These are phyloP conservation scores for Bisporella sp. DNA, from an alignment of 2,329 filamentous ascomycete genomes.

Conservation along the genomic window DNA sequence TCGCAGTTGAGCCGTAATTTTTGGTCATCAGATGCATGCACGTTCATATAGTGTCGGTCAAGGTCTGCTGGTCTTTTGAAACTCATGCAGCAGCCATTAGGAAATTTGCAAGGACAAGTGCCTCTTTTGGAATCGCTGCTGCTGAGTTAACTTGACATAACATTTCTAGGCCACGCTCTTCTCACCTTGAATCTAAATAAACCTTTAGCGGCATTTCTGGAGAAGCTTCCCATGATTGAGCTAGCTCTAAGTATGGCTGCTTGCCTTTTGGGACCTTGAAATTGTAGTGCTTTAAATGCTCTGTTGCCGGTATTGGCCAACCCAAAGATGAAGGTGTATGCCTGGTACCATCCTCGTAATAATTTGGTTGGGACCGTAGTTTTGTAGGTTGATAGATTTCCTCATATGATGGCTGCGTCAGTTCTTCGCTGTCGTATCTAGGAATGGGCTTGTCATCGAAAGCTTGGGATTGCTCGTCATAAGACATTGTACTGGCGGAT, in stretches of 20 bases:
- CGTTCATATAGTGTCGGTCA: conserved; percentile 29
- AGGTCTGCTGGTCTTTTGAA: conserved; percentile 30
- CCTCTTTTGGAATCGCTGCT: conserved; percentile 9
- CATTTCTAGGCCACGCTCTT: background rate
- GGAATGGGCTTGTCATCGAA: background rate
- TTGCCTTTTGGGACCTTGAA: conserved; percentile 15
- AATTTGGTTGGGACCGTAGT: too few species aligned
- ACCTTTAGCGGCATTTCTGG: conserved; percentile 10
- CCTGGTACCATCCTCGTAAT: too few species aligned
- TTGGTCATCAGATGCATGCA: conserved; percentile 20
- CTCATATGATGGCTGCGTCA: too few species aligned
- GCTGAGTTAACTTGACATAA: background rate
- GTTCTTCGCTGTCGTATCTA: too few species aligned
- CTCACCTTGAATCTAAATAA: conserved; percentile 14
- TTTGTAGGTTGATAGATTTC: too few species aligned
- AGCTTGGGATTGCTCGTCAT: background rate
- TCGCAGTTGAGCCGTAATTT: conserved; percentile 24
- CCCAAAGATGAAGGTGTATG: conserved; percentile 11
- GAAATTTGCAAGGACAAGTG: conserved; percentile 15
- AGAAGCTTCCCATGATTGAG: background rate
- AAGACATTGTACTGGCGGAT: background rate
- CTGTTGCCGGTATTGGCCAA: conserved; percentile 7
- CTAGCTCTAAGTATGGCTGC: conserved; percentile 14
- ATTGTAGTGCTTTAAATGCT: conserved; percentile 13
- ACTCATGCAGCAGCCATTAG: conserved; percentile 12